Base-by-base conservation (phyloP, 352 stramenopile species). In the Globisporangium yorkense region DNA sequence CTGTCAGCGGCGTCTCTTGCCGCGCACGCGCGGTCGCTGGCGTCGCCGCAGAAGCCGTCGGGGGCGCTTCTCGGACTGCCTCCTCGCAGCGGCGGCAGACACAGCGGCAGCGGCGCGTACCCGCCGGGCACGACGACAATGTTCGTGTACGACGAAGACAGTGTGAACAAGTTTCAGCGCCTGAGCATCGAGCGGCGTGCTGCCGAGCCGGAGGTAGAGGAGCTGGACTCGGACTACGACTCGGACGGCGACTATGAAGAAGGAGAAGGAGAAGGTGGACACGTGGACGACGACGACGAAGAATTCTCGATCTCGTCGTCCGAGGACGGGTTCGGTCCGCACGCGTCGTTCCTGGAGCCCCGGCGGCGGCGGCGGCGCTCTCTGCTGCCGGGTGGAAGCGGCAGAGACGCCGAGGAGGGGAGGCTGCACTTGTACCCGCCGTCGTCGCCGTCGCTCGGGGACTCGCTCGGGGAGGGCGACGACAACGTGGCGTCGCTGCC, bases 121-220 rank as follows among this genome's bases (percentile, higher is more conserved):
- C 9, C 37, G 9, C 5, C 41, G 15, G 57, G 63, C 9, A 21
- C 58, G 0, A 71, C 74, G 7, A 80, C 71, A 16, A 70, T 84
- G 47, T 84, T 77, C 51, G 72, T 81, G 29, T 79, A 67, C 50
- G 74, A 84, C 46, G 63, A 84, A 24, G 65, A 75, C 53, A 72
- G 58, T 27, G 59, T 70, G 53, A 65, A 77, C 52, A 61, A 61
- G 48, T 61, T 77, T 9, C 71, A 78, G 46, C 69, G 56, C n/a
- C 57, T 63, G 52, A 65, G 57, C 43, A 39, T 65, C 21, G 60
- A 29, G 63, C n/a, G 67, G 43, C 18, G 37, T 53, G 57, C 61
- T 61, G 29, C 51, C 60, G 13, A 53, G 45, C 7, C 59, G 51
- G 41, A 16, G 5, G 41, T 9, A 4, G 41, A 21, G n/a, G 41